Percentiles rank a stretch among this genome's conserved stretches.
phyloP scores from a whole-genome alignment of 768 basidiomycete species.

The Hericium rajendrae region DNA sequence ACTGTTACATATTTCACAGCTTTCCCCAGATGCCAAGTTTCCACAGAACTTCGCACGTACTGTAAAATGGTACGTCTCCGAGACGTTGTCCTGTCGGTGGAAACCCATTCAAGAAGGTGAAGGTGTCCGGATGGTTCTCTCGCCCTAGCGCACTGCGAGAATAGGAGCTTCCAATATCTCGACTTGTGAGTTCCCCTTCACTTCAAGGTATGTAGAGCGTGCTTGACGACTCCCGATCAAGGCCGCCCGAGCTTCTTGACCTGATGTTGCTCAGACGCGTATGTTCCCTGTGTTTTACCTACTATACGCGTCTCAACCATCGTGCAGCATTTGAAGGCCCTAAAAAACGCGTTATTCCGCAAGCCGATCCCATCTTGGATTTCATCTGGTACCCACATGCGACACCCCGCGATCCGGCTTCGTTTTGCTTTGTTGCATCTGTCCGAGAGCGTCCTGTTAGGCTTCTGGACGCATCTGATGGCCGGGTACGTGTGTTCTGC shows the following conservation, averaged over 20 bases:
- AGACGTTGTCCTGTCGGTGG: too few relatives aligned
- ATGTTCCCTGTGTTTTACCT: background rate
- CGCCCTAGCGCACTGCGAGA: conserved; percentile 62
- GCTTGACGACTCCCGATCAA: background rate
- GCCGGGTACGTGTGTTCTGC: conserved; percentile 41
- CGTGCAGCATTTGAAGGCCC: background rate
- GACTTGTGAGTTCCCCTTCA: conserved; percentile 30
- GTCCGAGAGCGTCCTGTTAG: conserved; percentile 82
- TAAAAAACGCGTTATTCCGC: conserved; percentile 23
- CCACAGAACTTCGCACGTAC: conserved; percentile 13
- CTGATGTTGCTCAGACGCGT: conserved; percentile 3
- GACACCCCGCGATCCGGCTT: conserved; percentile 39
- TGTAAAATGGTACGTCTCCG: conserved; percentile 11
- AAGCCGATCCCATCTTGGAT: conserved; percentile 68
- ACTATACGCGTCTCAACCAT: background rate
- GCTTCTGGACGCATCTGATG: conserved; percentile 70
- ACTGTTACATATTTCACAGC: background rate
- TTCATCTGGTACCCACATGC: conserved; percentile 83
- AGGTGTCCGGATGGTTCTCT: conserved; percentile 75
- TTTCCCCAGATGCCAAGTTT: conserved; percentile 5
- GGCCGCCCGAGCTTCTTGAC: background rate
- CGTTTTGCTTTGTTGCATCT: conserved; percentile 78
- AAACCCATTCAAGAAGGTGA: background rate
- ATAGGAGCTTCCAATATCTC: conserved; percentile 51
- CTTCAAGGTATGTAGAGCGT: background rate